These are phyloP conservation scores for Phellopilus nigrolimitatus DNA, from an alignment of 1,284 basidiomycete species.

Conservation along the genomic window DNA sequence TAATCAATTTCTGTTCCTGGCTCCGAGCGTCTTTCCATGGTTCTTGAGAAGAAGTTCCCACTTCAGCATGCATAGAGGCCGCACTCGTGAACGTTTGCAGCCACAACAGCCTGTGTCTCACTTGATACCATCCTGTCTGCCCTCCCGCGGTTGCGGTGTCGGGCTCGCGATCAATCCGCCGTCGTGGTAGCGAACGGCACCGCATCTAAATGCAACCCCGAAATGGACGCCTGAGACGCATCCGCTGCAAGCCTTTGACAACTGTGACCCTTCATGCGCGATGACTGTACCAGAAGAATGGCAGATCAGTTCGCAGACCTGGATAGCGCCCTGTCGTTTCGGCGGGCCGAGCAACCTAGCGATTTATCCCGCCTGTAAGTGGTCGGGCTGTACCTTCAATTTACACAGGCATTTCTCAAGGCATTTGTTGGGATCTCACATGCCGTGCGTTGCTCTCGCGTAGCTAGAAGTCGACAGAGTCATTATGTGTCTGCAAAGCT, in stretches of 20 bases:
- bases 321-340: not conserved
- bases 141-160: too few relatives aligned
- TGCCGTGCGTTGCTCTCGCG: too few relatives aligned
- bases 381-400: not conserved
- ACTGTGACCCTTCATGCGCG: not conserved
- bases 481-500: too few relatives aligned
- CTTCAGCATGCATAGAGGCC: too few relatives aligned
- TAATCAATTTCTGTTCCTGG: too few relatives aligned
- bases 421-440: not conserved
- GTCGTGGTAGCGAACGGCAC: not conserved
- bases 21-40: too few relatives aligned
- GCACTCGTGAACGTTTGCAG: not conserved
- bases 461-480: too few relatives aligned
- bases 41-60: too few relatives aligned
- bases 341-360: not conserved
- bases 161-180: not conserved
- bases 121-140: too few relatives aligned
- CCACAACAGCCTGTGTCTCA: not conserved
- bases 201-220: not conserved
- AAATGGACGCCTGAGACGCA: not conserved
- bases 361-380: not conserved
- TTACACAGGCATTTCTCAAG: not conserved
- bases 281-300: not conserved
- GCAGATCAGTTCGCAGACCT: not conserved
- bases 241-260: not conserved